These are phyloP conservation scores for Cryphonectria radicalis DNA, from an alignment of 2,329 filamentous ascomycete species.

Conservation along the genomic window DNA sequence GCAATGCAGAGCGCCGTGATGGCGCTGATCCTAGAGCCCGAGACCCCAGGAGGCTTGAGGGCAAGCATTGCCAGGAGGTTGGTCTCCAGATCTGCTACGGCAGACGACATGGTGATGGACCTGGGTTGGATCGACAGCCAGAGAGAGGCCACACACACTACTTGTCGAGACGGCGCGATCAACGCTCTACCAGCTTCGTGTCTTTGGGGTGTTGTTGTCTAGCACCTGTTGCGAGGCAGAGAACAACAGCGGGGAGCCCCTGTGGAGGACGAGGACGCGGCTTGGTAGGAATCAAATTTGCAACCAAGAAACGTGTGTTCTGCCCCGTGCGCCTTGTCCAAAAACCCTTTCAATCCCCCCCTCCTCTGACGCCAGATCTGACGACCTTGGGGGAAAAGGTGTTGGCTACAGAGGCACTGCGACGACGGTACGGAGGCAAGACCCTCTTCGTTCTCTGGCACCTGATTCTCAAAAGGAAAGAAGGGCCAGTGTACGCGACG, in stretches of 20 bases:
- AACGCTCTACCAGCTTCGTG: neutral
- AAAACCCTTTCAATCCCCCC: neutral
- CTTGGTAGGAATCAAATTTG: constrained; percentile 17
- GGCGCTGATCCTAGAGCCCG: constrained; percentile 85
- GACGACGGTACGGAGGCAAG: constrained; percentile 19
- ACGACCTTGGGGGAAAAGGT: neutral
- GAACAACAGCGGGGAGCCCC: constrained; percentile 16
- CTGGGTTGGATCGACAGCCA: constrained; percentile 27
- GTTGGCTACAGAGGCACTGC: constrained; percentile 28
- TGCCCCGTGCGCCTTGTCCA: neutral
- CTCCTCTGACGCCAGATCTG: constrained; percentile 15
- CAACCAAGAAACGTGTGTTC: constrained; percentile 19
- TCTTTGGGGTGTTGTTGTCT: constrained; percentile 6
- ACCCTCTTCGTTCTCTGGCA: constrained; percentile 1
- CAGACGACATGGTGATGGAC: constrained; percentile 68
- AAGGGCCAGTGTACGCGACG: constrained; percentile 18
- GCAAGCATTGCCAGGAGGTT: constrained; percentile 89
- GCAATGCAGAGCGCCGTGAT: constrained; percentile 86
- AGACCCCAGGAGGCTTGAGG: constrained; percentile 92
- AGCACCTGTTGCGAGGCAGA: constrained; percentile 15
- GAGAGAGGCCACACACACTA: constrained; percentile 17
- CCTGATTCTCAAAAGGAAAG: constrained; percentile 8
- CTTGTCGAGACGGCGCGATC: constrained; percentile 13
- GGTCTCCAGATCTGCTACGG: constrained; percentile 88
- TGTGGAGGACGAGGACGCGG: constrained; percentile 16